A percentile compares a stretch with the other conserved stretches of the same genome.
These are phyloP conservation scores for Ministeria vibrans DNA, from an alignment of 78 protist species.

Conservation along the genomic window DNA sequence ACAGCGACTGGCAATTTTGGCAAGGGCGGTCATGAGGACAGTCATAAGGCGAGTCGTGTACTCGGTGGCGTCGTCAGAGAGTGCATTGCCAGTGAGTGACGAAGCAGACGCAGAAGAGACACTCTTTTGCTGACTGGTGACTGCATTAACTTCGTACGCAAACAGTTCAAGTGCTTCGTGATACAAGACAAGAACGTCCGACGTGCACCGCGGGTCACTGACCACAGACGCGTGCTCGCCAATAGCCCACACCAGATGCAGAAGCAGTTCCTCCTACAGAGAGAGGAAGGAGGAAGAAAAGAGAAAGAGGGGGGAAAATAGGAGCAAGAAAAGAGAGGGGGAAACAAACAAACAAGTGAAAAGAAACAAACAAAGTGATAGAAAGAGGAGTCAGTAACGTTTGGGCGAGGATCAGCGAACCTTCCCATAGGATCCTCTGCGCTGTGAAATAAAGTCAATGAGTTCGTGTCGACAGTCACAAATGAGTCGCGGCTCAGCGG, in stretches of 20 bases:
- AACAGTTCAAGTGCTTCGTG: neutral
- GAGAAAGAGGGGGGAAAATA: neutral
- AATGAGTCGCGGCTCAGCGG: neutral
- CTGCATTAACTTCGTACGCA: slow-evolving; percentile 1
- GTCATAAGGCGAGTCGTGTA: neutral
- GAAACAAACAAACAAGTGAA: neutral
- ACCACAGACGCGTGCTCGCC: neutral
- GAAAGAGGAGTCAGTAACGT: neutral
- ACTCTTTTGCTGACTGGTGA: too few relatives aligned
- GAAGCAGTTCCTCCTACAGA: neutral
- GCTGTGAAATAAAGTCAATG: neutral
- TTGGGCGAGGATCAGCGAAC: neutral
- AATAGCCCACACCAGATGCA: neutral
- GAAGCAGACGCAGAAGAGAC: neutral
- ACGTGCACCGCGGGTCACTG: neutral
- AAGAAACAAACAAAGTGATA: too few relatives aligned
- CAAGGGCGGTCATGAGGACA: neutral
- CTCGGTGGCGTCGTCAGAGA: neutral
- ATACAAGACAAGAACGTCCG: neutral
- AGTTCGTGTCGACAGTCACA: neutral
- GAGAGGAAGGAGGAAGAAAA: neutral
- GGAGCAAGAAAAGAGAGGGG: neutral
- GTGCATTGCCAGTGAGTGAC: neutral
- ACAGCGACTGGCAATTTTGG: neutral
- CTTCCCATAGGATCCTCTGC: neutral